These are phyloP conservation scores for Chytriomyces confervae DNA, from an alignment of 192 early-diverging fungal species.

Conservation along the genomic window DNA sequence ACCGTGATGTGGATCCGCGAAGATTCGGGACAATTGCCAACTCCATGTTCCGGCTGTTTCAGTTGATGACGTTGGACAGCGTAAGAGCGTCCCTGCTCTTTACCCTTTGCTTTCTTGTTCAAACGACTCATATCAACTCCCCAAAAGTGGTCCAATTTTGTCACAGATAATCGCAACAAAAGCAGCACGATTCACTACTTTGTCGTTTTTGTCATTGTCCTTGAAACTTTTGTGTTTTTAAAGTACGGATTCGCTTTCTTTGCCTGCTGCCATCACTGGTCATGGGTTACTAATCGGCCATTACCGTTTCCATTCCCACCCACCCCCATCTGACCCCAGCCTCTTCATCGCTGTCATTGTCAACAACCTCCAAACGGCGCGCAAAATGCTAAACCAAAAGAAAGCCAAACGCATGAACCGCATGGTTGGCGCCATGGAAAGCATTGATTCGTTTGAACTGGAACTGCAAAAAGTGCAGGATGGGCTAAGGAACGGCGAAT, in stretches of 20 bases:
- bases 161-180: slow-evolving; percentile 39
- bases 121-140: not conserved
- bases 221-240: slow-evolving; percentile 49
- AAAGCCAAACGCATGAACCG: slow-evolving; percentile 5
- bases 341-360: slow-evolving; percentile 56
- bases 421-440: slow-evolving; percentile 1
- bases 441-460: slow-evolving; percentile 18
- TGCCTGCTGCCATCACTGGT: not conserved
- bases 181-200: slow-evolving; percentile 43
- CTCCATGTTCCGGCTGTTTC: slow-evolving; percentile 40
- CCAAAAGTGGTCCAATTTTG: slow-evolving; percentile 41
- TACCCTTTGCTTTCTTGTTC: not conserved
- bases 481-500: not conserved
- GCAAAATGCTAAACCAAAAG: slow-evolving; percentile 16
- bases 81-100: not conserved
- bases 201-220: slow-evolving; percentile 41
- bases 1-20: slow-evolving; percentile 41
- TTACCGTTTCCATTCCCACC: no score
- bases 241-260: slow-evolving; percentile 35
- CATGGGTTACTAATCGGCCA: not conserved
- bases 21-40: slow-evolving; percentile 40
- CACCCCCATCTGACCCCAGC: slow-evolving; percentile 12
- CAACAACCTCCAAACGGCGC: slow-evolving; percentile 46
- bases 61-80: slow-evolving; percentile 44
- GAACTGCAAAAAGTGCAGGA: not conserved